Conservation (phyloP, 2,329 filamentous ascomycete genomes). For the Colletotrichum viniferum region DNA sequence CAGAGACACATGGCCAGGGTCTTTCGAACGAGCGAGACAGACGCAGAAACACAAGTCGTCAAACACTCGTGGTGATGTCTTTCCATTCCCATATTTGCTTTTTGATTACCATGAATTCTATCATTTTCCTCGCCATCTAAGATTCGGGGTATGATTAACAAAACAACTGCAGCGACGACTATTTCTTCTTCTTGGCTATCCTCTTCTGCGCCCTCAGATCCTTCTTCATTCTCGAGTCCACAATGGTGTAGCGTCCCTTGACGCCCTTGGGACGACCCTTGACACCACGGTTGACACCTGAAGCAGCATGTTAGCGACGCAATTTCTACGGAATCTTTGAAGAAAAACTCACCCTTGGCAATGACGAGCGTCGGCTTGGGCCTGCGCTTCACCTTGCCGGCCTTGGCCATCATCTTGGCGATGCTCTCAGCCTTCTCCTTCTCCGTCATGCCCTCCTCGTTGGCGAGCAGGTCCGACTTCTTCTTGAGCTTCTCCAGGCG, state of each 20-base stretch:
- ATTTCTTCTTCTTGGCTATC: conserved; percentile 71
- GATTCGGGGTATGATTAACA: conserved; percentile 5
- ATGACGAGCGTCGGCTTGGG: conserved; percentile 87
- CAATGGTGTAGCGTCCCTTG: conserved; percentile 97
- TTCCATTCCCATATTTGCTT: not conserved
- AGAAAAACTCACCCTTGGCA: conserved; percentile 64
- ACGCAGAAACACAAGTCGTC: not conserved
- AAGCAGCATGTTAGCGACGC: not conserved
- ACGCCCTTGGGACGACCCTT: conserved; percentile 87
- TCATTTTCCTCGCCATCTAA: conserved; percentile 1
- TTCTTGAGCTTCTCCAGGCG: conserved; percentile 92
- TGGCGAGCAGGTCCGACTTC: conserved; percentile 89
- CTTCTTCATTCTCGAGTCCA: conserved; percentile 95
- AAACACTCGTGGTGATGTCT: not conserved
- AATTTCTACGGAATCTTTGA: not conserved
- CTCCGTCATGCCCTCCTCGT: conserved; percentile 92
- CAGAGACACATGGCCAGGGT: not conserved
- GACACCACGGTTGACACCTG: conserved; percentile 74
- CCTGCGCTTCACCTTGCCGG: conserved; percentile 85
- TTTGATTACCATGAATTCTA: conserved; percentile 8
- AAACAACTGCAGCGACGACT: conserved; percentile 21
- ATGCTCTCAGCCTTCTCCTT: conserved; percentile 93
- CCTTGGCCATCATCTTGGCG: conserved; percentile 78
- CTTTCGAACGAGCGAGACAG: not conserved
- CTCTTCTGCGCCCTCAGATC: conserved; percentile 89